These are phyloP conservation scores for Xanthoconium stramineum DNA, from an alignment of 768 basidiomycete genomes.

Conservation along the genomic window DNA sequence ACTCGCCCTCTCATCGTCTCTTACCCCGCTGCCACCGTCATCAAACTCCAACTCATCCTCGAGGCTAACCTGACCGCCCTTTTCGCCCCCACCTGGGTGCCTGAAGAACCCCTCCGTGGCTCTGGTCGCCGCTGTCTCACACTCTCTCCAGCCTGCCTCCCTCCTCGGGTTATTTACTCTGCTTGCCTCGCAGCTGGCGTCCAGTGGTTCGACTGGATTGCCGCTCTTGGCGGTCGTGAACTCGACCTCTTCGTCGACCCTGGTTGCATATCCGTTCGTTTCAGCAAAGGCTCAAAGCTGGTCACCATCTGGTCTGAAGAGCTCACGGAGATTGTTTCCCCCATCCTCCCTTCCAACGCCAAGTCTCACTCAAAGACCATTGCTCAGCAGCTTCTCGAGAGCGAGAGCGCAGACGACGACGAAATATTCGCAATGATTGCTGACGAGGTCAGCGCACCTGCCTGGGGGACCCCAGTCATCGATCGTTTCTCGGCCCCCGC, in stretches of 20 bases:
- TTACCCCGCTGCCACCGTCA: conserved; percentile 59
- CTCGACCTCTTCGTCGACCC: conserved; percentile 83
- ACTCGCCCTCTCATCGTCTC: conserved; percentile 58
- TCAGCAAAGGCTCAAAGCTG: conserved; percentile 44
- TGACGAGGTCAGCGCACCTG: conserved; percentile 63
- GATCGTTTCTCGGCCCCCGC: conserved; percentile 53
- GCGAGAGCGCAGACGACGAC: conserved; percentile 69
- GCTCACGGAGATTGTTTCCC: conserved; percentile 25
- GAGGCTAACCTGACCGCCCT: conserved; percentile 70
- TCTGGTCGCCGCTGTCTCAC: conserved; percentile 74
- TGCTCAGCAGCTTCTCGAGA: conserved; percentile 70
- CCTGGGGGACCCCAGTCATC: conserved; percentile 65
- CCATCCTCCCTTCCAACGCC: conserved; percentile 17
- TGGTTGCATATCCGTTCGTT: conserved; percentile 69
- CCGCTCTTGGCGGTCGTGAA: conserved; percentile 61
- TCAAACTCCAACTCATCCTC: conserved; percentile 68
- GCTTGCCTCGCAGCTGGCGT: conserved; percentile 68
- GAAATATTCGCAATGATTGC: conserved; percentile 73
- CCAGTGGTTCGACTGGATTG: conserved; percentile 82
- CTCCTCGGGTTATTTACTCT: conserved; percentile 67
- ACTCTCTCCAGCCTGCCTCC: conserved; percentile 64
- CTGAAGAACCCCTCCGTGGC: conserved; percentile 60
- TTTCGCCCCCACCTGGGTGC: conserved; percentile 65
- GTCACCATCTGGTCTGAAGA: conserved; percentile 70
- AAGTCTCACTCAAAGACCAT: conserved; percentile 51